Evolutionary conservation across 768 basidiomycete genomes (phyloP), one percentile per base, ranked within the genome.

Genomic region (Suillus placidus): DNA sequence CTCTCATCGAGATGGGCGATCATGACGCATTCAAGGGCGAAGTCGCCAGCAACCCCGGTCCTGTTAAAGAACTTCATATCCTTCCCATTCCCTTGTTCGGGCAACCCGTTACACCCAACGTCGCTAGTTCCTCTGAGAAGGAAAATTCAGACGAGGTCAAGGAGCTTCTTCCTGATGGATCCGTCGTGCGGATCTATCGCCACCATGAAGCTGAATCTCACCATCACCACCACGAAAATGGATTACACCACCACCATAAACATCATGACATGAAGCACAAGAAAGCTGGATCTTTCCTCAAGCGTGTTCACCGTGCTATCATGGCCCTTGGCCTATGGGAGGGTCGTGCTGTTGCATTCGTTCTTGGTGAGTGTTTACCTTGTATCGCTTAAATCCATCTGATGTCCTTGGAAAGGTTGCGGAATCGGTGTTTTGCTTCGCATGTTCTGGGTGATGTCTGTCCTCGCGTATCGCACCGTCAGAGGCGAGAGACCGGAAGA

Each of bases 391-490:
- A 63, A 45, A 60, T 66, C 37, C 30, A 16, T 47, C 57, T 65
- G 63, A 38, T 38, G 68, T 26, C 1, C 5, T 38, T 40, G 23
- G 8, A 38, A 57, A 92, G 91, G 92, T n/a, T 93, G 91, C 71
- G 92, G 92, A 60, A 85, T 93, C 61, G 93, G 93, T 63, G 92
- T 93, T 52, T 83, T 94, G 32, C 76, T 94, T 64, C 83, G 93
- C 73, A 92, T 94, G 88, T 71, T 92, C 74, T 94, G 85, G 84
- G 92, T 94, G 68, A 72, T 93, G 69, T 73, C 82, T 37, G 78
- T 94, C 66, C 77, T 94, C 67, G 71, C 82, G 40, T 85, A 82
- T 70, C 90, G 93, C 70, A 72, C 85, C 43, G 69, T 88, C 73
- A 80, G 76, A 18, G 85, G 83, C 61, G 77, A 78, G 12, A 77